These are phyloP conservation scores for Metschnikowia reukaufii DNA, from an alignment of 805 yeast species.

Conservation along the genomic window DNA sequence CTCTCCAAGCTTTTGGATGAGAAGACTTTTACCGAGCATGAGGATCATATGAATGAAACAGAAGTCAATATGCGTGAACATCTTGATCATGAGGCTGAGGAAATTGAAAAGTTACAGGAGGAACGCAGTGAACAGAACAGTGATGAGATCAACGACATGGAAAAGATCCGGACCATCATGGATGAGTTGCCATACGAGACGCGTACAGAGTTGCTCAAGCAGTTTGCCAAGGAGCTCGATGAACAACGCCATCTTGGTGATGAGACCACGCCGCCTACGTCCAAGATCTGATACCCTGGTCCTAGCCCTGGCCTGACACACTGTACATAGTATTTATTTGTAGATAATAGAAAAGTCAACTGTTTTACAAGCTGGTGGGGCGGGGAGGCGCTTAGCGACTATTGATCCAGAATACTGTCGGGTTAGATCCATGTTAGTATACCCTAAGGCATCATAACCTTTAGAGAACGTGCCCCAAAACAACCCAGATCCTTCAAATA, in stretches of 20 bases:
- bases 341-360: neutral
- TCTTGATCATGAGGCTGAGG: slow-evolving; percentile 27
- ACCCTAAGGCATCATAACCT: no score
- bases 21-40: slow-evolving; percentile 25
- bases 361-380: neutral
- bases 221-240: slow-evolving; percentile 25
- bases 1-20: slow-evolving; percentile 43
- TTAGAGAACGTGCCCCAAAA: neutral
- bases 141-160: slow-evolving; percentile 17
- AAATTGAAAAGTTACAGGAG: slow-evolving; percentile 21
- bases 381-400: no score
- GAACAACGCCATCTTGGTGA: slow-evolving; percentile 9
- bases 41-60: slow-evolving; percentile 23
- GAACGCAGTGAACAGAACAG: slow-evolving; percentile 8
- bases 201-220: slow-evolving; percentile 29
- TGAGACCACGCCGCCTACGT: slow-evolving; percentile 8
- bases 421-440: no score
- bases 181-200: slow-evolving; percentile 39
- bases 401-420: no score
- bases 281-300: slow-evolving; percentile 6
- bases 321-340: slow-evolving; percentile 17
- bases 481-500: neutral
- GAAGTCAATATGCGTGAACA: slow-evolving; percentile 28
- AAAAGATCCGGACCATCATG: slow-evolving; percentile 30
- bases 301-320: no score